Conservation (phyloP, 495 filamentous ascomycete species). For the Thozetella sp. region DNA sequence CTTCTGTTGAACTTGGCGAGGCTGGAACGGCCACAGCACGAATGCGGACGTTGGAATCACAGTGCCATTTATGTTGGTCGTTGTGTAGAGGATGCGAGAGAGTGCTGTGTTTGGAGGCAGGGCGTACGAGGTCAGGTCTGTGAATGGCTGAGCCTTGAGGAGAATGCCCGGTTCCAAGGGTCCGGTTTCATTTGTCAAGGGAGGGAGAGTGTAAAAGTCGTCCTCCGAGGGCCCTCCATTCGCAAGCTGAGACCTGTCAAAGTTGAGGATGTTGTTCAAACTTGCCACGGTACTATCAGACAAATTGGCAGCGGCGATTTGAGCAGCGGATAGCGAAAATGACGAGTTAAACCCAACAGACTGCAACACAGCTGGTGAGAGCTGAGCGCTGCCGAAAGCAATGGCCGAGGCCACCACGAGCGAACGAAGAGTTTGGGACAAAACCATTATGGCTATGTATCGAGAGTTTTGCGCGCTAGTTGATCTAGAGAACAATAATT, state of each 20-base stretch:
- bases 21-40: constrained; percentile 51
- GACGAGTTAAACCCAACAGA: constrained; percentile 33
- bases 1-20: constrained; percentile 1
- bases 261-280: constrained; percentile 31
- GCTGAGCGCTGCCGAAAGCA: no score
- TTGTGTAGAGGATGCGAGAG: constrained; percentile 52
- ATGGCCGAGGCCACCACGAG: no score
- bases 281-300: constrained; percentile 11
- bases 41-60: constrained; percentile 50
- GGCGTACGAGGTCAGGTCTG: constrained; percentile 30
- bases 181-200: constrained; percentile 13
- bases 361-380: no score
- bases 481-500: no score
- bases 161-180: constrained; percentile 22
- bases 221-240: constrained; percentile 30
- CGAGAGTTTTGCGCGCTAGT: no score
- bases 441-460: no score
- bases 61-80: constrained; percentile 45
- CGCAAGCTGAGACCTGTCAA: constrained; percentile 36
- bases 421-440: no score
- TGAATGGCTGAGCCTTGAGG: constrained; percentile 35
- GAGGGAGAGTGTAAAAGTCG: constrained; percentile 24
- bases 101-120: constrained; percentile 39
- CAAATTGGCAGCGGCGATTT: constrained; percentile 27
- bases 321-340: constrained; percentile 27